These are phyloP conservation scores for Pseudogymnoascus sp. DNA, from an alignment of 2,329 filamentous ascomycete genomes.

Conservation along the genomic window DNA sequence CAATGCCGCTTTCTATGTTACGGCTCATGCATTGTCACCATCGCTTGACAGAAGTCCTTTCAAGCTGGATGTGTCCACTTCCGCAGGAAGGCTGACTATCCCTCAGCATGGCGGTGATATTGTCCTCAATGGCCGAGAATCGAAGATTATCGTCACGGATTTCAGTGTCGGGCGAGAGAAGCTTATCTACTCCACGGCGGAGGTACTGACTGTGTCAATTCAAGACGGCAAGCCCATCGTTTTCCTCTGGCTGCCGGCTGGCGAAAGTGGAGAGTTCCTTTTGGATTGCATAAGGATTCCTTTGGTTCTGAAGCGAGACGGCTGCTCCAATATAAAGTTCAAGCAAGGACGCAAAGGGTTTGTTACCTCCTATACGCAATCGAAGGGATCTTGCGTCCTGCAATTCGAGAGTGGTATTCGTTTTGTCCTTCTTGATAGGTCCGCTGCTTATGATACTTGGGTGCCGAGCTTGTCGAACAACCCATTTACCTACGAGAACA, in stretches of 20 bases:
- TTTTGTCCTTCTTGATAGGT: constrained; percentile 47
- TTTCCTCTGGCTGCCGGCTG: constrained; percentile 46
- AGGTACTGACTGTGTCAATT: constrained; percentile 44
- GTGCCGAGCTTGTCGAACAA: constrained; percentile 40
- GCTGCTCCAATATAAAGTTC: constrained; percentile 37
- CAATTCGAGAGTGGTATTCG: constrained; percentile 40
- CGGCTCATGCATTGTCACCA: constrained; percentile 47
- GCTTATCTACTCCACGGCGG: constrained; percentile 48
- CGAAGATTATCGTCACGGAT: constrained; percentile 55
- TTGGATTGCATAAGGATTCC: constrained; percentile 46
- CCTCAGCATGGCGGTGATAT: constrained; percentile 43
- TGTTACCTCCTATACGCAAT: constrained; percentile 43
- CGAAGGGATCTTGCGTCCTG: constrained; percentile 40
- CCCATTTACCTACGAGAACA: neutral
- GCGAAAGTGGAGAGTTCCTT: constrained; percentile 48
- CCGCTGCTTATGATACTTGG: constrained; percentile 50
- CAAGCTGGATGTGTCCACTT: constrained; percentile 49
- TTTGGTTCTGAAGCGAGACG: constrained; percentile 38
- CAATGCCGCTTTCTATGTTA: constrained; percentile 51
- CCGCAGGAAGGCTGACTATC: constrained; percentile 45
- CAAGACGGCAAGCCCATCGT: constrained; percentile 42
- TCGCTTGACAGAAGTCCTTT: constrained; percentile 45
- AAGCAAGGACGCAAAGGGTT: constrained; percentile 35
- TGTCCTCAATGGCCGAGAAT: constrained; percentile 52
- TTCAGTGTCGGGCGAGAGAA: constrained; percentile 46